A percentile compares a stretch with the other conserved stretches of the same genome.
Evolutionary conservation across 106 monocot species (phyloP).

Genomic region (Apostasia ramifera): DNA sequence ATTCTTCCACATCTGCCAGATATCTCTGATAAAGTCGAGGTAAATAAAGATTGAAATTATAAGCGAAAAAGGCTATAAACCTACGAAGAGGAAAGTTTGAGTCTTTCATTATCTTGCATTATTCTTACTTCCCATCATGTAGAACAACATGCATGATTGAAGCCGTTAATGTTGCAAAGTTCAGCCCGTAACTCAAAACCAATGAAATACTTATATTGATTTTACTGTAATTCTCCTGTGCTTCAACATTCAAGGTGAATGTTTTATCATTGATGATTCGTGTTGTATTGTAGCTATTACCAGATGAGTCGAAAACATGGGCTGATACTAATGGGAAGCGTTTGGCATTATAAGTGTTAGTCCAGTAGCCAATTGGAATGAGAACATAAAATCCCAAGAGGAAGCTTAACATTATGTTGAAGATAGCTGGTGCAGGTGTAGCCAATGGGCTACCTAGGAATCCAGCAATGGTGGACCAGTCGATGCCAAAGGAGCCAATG

Average conservation of each 20-base stretch:
- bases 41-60: no score
- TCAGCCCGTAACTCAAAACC: slow-evolving; percentile 35
- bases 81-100: neutral
- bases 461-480: slow-evolving; percentile 28
- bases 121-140: slow-evolving; percentile 51
- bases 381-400: slow-evolving; percentile 20
- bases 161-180: slow-evolving; percentile 53
- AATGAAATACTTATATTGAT: slow-evolving; percentile 60
- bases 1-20: slow-evolving; percentile 10
- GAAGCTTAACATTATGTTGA: slow-evolving; percentile 32
- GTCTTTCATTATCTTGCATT: no score
- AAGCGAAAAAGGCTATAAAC: neutral
- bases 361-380: slow-evolving; percentile 36
- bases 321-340: slow-evolving; percentile 15
- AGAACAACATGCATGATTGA: slow-evolving; percentile 61
- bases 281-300: slow-evolving; percentile 4
- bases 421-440: slow-evolving; percentile 22
- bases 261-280: slow-evolving; percentile 2
- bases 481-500: slow-evolving; percentile 43
- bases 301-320: neutral
- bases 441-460: slow-evolving; percentile 33
- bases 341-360: slow-evolving; percentile 29
- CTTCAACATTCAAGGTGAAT: slow-evolving; percentile 24
- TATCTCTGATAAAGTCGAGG: neutral
- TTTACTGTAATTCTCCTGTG: slow-evolving; percentile 27